Percentiles rank a stretch among this genome's conserved stretches.
phyloP scores from a whole-genome alignment of 176 grass and related monocot genomes.

The Dendrocalamus sinicus region DNA sequence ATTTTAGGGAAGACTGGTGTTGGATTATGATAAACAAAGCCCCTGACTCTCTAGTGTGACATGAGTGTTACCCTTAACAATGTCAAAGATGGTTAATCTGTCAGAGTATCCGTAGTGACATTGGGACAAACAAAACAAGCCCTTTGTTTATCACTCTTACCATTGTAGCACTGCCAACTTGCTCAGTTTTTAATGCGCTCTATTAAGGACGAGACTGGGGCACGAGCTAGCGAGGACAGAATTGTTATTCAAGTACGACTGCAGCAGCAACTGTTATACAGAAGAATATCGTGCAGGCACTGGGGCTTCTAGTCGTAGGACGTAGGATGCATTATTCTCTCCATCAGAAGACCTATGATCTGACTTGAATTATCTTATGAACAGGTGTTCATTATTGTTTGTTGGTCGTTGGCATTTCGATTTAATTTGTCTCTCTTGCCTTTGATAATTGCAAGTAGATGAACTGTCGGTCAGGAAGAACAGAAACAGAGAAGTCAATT shows the following conservation, averaged over 20 bases:
- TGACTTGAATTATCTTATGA: background rate
- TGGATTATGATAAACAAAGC: background rate
- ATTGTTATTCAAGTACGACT: background rate
- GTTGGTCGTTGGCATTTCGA: background rate
- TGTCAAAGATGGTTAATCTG: constrained; percentile 50
- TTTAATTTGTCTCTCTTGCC: background rate
- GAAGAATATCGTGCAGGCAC: background rate
- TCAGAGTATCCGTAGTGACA: constrained; percentile 47
- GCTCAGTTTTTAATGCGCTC: constrained; percentile 4
- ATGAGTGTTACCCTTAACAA: constrained; percentile 3
- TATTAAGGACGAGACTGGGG: constrained; percentile 14
- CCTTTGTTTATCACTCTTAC: background rate
- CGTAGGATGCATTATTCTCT: background rate
- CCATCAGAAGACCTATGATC: background rate
- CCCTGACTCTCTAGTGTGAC: background rate
- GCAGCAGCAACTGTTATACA: background rate
- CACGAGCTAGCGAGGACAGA: background rate
- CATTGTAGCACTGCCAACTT: background rate
- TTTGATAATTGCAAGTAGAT: constrained; percentile 11
- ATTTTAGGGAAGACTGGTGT: constrained; percentile 1
- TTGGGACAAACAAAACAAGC: background rate
- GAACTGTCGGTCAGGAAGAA: background rate
- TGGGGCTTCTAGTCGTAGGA: background rate
- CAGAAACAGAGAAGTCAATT: background rate
- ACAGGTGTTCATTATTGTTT: background rate